phyloP scores from a whole-genome alignment of 768 basidiomycete species.

The Trichaptum fuscoviolaceum region DNA sequence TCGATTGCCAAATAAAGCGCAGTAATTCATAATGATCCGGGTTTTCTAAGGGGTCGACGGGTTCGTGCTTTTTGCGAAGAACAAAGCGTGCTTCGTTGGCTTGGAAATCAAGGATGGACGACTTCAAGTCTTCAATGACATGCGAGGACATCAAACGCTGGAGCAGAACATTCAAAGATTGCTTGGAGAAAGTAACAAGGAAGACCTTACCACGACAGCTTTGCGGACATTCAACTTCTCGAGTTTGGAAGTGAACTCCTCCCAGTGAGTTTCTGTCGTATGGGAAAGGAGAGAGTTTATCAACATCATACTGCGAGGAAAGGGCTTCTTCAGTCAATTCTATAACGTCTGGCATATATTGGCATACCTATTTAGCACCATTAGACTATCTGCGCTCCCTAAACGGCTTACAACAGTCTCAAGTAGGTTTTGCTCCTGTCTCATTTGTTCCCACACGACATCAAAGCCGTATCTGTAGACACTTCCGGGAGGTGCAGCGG shows the following conservation, averaged over 20 bases:
- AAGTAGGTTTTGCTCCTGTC: slow-evolving; percentile 60
- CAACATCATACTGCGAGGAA: slow-evolving; percentile 66
- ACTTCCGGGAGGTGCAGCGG: slow-evolving; percentile 56
- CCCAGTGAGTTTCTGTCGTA: slow-evolving; percentile 73
- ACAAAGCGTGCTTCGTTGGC: slow-evolving; percentile 76
- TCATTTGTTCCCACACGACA: slow-evolving; percentile 78
- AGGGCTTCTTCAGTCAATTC: slow-evolving; percentile 5
- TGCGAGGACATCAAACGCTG: slow-evolving; percentile 83
- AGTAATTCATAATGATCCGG: slow-evolving; percentile 52
- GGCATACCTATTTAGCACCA: slow-evolving; percentile 73
- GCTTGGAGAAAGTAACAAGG: slow-evolving; percentile 4
- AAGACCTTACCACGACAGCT: slow-evolving; percentile 66
- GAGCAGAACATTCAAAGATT: neutral
- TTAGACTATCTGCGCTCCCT: slow-evolving; percentile 77
- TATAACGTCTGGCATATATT: neutral
- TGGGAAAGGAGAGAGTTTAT: slow-evolving; percentile 82
- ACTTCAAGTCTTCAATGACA: slow-evolving; percentile 75
- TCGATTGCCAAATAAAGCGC: slow-evolving; percentile 62
- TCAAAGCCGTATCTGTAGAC: slow-evolving; percentile 82
- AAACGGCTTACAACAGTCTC: slow-evolving; percentile 80
- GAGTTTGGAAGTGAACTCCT: slow-evolving; percentile 69
- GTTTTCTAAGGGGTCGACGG: slow-evolving; percentile 65
- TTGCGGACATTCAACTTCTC: slow-evolving; percentile 75
- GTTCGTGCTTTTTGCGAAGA: slow-evolving; percentile 74
- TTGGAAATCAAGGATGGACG: slow-evolving; percentile 84